These are phyloP conservation scores for Hamigera avellanea DNA, from an alignment of 495 filamentous ascomycete genomes.

Conservation along the genomic window DNA sequence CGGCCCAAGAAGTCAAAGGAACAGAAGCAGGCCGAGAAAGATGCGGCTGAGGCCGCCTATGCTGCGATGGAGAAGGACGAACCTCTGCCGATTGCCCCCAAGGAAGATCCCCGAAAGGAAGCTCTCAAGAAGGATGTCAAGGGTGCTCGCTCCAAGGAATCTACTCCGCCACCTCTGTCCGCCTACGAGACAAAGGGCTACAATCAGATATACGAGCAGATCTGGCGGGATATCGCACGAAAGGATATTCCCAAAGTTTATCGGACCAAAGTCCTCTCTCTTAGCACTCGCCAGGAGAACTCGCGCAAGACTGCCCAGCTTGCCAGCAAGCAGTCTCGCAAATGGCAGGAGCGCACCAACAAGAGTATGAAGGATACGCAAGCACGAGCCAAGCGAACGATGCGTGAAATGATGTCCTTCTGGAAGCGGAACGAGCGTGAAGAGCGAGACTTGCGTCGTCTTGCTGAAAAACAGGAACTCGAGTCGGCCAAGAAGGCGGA, in stretches of 20 bases:
- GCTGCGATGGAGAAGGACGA: slow-evolving; percentile 79
- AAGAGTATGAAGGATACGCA: slow-evolving; percentile 98
- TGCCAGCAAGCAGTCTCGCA: slow-evolving; percentile 90
- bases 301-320: slow-evolving; percentile 95
- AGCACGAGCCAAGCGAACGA: slow-evolving; percentile 89
- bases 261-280: slow-evolving; percentile 71
- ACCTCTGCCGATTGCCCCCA: slow-evolving; percentile 46
- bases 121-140: slow-evolving; percentile 47
- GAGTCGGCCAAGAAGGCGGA: slow-evolving; percentile 95
- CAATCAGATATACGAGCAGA: slow-evolving; percentile 96
- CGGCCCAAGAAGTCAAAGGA: slow-evolving; percentile 85
- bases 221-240: slow-evolving; percentile 86
- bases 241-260: slow-evolving; percentile 91
- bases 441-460: slow-evolving; percentile 85
- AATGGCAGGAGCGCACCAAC: slow-evolving; percentile 96
- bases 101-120: slow-evolving; percentile 48
- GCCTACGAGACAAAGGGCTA: slow-evolving; percentile 82
- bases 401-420: slow-evolving; percentile 99
- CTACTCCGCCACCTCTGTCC: slow-evolving; percentile 38
- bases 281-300: slow-evolving; percentile 77
- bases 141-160: slow-evolving; percentile 46
- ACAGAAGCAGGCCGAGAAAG: slow-evolving; percentile 92
- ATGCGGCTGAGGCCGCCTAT: slow-evolving; percentile 80
- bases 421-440: slow-evolving; percentile 99
- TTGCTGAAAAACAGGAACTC: slow-evolving; percentile 90